Percentiles rank a stretch among this genome's conserved stretches.
These are phyloP conservation scores for Erodium maritimum DNA, from an alignment of 345 rosid genomes.

Conservation along the genomic window DNA sequence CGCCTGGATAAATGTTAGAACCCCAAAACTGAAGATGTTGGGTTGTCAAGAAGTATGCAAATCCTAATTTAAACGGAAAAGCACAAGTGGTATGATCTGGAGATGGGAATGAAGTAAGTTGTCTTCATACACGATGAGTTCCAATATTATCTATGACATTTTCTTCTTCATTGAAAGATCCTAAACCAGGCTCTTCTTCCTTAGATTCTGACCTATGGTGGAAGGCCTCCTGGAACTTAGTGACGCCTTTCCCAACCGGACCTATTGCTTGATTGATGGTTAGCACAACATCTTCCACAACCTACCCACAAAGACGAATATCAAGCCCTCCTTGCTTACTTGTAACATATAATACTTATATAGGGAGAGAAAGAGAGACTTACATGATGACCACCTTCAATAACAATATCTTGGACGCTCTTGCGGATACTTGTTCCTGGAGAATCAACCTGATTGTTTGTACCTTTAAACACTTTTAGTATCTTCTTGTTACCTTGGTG, in stretches of 20 bases:
- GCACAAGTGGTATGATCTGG: too few species aligned
- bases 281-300: conserved; percentile 64
- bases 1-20: too few species aligned
- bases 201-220: conserved; percentile 24
- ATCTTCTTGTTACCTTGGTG: conserved; percentile 22
- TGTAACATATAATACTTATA: background rate
- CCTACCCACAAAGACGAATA: conserved; percentile 20
- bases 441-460: conserved; percentile 42
- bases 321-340: background rate
- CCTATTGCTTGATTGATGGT: conserved; percentile 84
- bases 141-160: background rate
- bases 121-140: background rate
- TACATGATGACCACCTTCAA: conserved; percentile 69
- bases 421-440: conserved; percentile 68
- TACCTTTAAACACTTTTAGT: conserved; percentile 27
- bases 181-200: conserved; percentile 23
- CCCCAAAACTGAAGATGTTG: too few species aligned
- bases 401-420: conserved; percentile 78
- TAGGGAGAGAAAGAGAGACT: conserved; percentile 4
- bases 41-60: too few species aligned
- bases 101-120: background rate
- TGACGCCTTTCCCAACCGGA: conserved; percentile 79
- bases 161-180: too few species aligned
- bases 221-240: conserved; percentile 57
- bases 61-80: too few species aligned